These are phyloP conservation scores for Coix lacrymajobi DNA, from an alignment of 176 grass and related monocot species.

Conservation along the genomic window DNA sequence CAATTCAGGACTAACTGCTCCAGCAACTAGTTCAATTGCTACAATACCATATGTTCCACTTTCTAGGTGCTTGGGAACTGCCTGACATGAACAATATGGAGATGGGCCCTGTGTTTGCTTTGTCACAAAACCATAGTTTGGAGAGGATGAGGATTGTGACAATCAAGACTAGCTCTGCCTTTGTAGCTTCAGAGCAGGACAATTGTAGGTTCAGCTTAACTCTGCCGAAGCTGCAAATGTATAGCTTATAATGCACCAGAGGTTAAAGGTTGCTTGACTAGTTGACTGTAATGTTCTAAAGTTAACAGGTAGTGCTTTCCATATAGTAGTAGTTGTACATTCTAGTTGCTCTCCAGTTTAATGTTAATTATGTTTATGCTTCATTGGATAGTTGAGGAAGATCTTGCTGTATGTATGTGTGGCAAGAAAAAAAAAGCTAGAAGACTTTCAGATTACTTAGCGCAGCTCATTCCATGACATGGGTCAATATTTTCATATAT, in stretches of 20 bases:
- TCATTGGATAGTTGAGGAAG: background rate
- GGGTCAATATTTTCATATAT: background rate
- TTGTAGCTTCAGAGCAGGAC: conserved; percentile 15
- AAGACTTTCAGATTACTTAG: background rate
- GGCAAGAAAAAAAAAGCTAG: background rate
- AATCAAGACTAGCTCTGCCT: conserved; percentile 27
- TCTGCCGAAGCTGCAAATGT: conserved; percentile 23
- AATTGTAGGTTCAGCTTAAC: conserved; percentile 14
- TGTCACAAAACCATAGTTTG: conserved; percentile 34
- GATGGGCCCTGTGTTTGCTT: conserved; percentile 55
- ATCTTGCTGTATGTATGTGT: background rate
- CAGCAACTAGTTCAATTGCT: background rate
- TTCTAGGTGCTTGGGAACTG: conserved; percentile 30
- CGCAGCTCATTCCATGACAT: background rate
- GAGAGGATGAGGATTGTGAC: conserved; percentile 69
- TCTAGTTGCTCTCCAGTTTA: background rate
- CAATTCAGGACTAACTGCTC: background rate
- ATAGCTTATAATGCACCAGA: conserved; percentile 33
- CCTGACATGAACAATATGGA: conserved; percentile 48
- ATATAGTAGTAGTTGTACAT: conserved; percentile 4
- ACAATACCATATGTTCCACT: background rate
- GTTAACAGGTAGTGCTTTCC: conserved; percentile 12
- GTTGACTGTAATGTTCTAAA: background rate
- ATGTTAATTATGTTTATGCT: conserved; percentile 1
- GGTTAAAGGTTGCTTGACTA: background rate